Base-by-base conservation (phyloP, 2,329 filamentous ascomycete species). In the Cordyceps militaris region DNA sequence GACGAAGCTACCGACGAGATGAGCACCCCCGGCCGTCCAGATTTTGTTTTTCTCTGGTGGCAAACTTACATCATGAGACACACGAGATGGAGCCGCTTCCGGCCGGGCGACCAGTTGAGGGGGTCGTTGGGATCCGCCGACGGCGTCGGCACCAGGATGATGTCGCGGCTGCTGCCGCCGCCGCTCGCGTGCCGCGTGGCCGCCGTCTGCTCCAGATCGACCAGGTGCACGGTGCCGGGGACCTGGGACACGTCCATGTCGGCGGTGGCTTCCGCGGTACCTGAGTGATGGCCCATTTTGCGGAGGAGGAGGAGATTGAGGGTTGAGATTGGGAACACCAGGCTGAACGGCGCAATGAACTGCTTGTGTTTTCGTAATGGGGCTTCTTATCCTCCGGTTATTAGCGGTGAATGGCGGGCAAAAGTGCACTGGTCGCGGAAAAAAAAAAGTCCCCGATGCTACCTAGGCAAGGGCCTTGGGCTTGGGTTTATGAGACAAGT, bases 91-190 rank as follows among this genome's bases (percentile, higher is more conserved):
- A 65, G 61, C 0, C 63, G 24, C 53, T 70, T 70, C 2, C 67
- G 63, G 1, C 63, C 60, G 44, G 61, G 63, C 2, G 62, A 71
- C 79, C 79, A 79, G 59, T 79, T 82, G 34, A 83, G 67, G 3
- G 79, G 80, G 60, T 82, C 80, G 43, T 80, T 76, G 4, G 78
- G 75, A 60, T 82, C 76, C 11, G 68, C 65, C 0, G 76, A 77
- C 1, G 79, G 79, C 0, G 72, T 71, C 1, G 80, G 80, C 9
- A 81, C 72, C 11, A 82, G 68, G 19, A 82, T 76, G 55, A 80
- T 77, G 50, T 79, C 72, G 32, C 63, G n/a, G n/a, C n/a, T n/a
- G 34, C 34, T 36, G 34, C n/a, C 64, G 9, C 66, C 63, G 40
- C 61, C 63, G n/a, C 59, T 59, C 3, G 69, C 67, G 60, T 74